Conservation (phyloP, 768 basidiomycete species). For the Kwoniella newhampshirensis region DNA sequence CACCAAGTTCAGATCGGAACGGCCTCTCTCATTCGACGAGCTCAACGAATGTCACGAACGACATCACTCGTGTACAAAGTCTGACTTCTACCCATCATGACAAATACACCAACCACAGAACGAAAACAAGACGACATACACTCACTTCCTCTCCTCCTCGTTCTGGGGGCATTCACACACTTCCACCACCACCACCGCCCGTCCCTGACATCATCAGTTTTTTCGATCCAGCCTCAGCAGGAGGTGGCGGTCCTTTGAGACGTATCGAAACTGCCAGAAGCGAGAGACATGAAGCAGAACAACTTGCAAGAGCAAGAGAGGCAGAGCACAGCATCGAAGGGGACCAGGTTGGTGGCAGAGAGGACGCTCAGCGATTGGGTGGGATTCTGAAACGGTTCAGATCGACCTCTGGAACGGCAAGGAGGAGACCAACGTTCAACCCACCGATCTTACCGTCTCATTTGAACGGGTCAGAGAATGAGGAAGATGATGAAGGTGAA, state of each 20-base stretch:
- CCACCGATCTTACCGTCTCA: conserved; percentile 1
- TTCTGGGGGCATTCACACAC: too few relatives aligned
- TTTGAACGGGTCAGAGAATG: not conserved
- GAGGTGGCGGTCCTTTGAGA: conserved; percentile 33
- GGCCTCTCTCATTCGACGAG: too few relatives aligned
- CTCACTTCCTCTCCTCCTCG: too few relatives aligned
- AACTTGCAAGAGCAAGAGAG: conserved; percentile 19
- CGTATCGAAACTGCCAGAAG: conserved; percentile 31
- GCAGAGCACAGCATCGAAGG: not conserved
- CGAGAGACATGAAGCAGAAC: conserved; percentile 19
- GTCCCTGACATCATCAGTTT: conserved; percentile 22
- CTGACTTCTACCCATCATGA: too few relatives aligned
- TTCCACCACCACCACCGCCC: too few relatives aligned
- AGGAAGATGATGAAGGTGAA: conserved; percentile 5
- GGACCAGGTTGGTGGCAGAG: conserved; percentile 6
- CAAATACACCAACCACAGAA: too few relatives aligned
- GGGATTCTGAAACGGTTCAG: conserved; percentile 27
- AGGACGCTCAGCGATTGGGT: not conserved
- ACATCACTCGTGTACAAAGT: too few relatives aligned
- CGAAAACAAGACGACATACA: too few relatives aligned
- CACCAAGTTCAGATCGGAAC: too few relatives aligned
- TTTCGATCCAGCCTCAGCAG: conserved; percentile 36
- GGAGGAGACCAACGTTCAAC: conserved; percentile 5
- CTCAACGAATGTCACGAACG: too few relatives aligned
- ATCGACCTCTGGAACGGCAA: conserved; percentile 9